Evolutionary conservation across 2,329 filamentous ascomycete species (phyloP), one percentile per base, ranked within the genome.

Genomic region (Fusarium xylarioides): DNA sequence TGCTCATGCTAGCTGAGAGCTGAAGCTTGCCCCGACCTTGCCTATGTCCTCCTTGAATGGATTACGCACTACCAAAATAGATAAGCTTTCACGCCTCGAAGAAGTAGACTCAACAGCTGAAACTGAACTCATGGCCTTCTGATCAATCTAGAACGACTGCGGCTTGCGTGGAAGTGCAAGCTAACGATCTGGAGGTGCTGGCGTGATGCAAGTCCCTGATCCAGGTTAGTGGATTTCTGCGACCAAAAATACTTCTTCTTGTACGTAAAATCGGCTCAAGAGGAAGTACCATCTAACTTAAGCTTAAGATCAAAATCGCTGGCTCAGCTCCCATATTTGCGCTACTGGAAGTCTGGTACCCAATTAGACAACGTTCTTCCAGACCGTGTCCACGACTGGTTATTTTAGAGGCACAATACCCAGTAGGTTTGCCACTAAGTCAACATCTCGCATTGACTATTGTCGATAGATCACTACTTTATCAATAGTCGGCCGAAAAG

Each of bases 251-350:
- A 54, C 21, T n/a, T 42, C 34, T 30, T 30, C 2, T 10, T 2
- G 2, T 7, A 37, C 10, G 8, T 4, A 16, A 54, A 11, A 19
- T 28, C 5, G 3, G 14, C 5, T 0, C 10, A 1, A 11, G 4
- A n/a, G 0, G 4, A 42, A 42, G 52, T 30, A 30, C 15, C 15
- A 2, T 30, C 5, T 12, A 54, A 19, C 35, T 30, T n/a, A 6
- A 5, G 26, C 21, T 8, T 2, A 18, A n/a, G 14, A 7, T 18
- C 26, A n/a, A n/a, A 14, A 23, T 30, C 8, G 14, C 6, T 6
- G 11, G 21, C 26, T 54, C 35, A 42, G 14, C 19, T 30, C 26
- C 19, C 18, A 21, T 2, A 9, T 46, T 16, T 38, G 23, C 23
- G 23, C 34, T 37, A 37, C n/a, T 52, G 12, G n/a, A 26, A 26